Evolutionary conservation across 495 filamentous ascomycete genomes (phyloP).

Genomic region (Aspergillus haitiensis): DNA sequence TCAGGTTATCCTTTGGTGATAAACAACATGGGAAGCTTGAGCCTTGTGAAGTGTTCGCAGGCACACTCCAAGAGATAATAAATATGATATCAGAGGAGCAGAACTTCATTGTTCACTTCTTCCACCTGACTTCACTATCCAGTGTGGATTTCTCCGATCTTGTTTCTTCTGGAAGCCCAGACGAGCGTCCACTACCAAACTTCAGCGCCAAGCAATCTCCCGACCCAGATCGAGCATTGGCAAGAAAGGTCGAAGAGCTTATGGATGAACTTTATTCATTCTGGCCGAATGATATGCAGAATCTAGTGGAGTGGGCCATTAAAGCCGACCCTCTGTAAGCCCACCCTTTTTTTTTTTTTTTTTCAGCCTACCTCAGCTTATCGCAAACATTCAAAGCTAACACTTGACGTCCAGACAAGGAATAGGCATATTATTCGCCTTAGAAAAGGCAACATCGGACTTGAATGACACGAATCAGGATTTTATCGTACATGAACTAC

Average conservation of each 20-base stretch:
- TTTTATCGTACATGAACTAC: conserved; percentile 75
- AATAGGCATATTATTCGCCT: conserved; percentile 77
- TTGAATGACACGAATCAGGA: conserved; percentile 89
- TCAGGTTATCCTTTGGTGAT: conserved; percentile 51
- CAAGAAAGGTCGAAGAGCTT: conserved; percentile 70
- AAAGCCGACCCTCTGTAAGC: conserved; percentile 77
- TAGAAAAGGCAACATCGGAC: conserved; percentile 73
- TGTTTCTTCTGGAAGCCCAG: conserved; percentile 62
- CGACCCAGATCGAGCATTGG: conserved; percentile 82
- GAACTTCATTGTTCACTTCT: conserved; percentile 92
- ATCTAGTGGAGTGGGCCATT: conserved; percentile 79
- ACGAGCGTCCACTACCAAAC: conserved; percentile 65
- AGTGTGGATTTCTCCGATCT: conserved; percentile 79
- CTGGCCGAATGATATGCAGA: conserved; percentile 75
- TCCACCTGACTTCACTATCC: conserved; percentile 79
- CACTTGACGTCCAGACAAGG: conserved; percentile 64
- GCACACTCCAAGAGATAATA: conserved; percentile 73
- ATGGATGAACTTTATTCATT: conserved; percentile 88
- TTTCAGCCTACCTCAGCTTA: conserved; percentile 10
- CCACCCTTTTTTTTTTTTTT: neutral
- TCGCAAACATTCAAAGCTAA: neutral
- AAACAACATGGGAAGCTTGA: conserved; percentile 69
- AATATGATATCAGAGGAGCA: conserved; percentile 85
- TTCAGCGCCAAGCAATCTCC: conserved; percentile 68
- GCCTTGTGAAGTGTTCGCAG: conserved; percentile 80